Evolutionary conservation across 2,329 filamentous ascomycete species (phyloP).

Genomic region (Anisogramma anomala): DNA sequence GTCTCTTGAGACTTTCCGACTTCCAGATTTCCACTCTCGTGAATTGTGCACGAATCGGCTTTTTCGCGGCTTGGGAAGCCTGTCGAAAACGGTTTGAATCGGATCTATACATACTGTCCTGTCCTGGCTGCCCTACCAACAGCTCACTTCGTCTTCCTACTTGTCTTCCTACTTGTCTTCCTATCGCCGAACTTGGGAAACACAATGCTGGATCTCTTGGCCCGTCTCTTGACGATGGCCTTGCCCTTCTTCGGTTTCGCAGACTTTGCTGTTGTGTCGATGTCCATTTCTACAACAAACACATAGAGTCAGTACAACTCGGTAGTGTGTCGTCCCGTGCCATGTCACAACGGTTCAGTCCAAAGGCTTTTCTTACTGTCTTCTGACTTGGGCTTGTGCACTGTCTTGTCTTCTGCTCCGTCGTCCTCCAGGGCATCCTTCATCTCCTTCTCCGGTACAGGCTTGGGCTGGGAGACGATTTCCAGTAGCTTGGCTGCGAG

Average conservation of each 20-base stretch:
- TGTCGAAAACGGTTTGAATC: background rate
- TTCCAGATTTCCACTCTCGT: too few species aligned
- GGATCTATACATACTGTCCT: background rate
- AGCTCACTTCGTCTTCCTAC: constrained; percentile 26
- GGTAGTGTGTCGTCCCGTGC: background rate
- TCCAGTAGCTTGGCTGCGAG: constrained; percentile 79
- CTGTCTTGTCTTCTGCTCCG: constrained; percentile 20
- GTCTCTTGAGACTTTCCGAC: too few species aligned
- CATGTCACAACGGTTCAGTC: constrained; percentile 8
- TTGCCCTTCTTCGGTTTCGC: constrained; percentile 36
- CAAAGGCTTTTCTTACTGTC: constrained; percentile 21
- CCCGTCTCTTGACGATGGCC: constrained; percentile 44
- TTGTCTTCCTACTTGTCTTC: constrained; percentile 34
- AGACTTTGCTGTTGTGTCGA: constrained; percentile 34
- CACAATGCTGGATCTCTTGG: constrained; percentile 45
- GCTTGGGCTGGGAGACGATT: constrained; percentile 64
- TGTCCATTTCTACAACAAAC: constrained; percentile 40
- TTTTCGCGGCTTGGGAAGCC: background rate
- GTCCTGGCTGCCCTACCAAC: background rate
- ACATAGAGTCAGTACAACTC: background rate
- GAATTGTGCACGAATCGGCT: too few species aligned
- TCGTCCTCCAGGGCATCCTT: constrained; percentile 37
- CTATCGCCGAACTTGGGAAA: constrained; percentile 48
- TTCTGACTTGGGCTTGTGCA: constrained; percentile 20
- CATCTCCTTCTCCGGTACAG: constrained; percentile 31